phyloP scores from a whole-genome alignment of 345 rosid species.

The Eutrema yunnanense region DNA sequence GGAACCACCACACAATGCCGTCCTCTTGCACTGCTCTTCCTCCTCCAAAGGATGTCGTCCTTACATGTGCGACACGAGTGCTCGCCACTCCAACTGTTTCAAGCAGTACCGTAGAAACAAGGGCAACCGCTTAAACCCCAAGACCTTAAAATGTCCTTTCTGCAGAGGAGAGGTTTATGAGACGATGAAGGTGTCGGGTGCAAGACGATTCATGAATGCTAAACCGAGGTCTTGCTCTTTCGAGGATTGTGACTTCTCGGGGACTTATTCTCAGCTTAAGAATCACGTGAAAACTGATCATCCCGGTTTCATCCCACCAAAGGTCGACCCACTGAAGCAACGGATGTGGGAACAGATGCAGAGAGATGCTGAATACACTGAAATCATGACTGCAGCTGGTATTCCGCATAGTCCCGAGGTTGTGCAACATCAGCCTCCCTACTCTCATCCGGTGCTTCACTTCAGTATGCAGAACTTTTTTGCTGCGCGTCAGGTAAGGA shows the following conservation, averaged over 20 bases:
- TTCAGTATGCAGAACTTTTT: background rate
- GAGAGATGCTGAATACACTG: conserved; percentile 19
- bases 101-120: conserved; percentile 64
- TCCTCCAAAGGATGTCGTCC: conserved; percentile 80
- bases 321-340: conserved; percentile 49
- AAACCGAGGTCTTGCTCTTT: conserved; percentile 66
- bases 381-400: conserved; percentile 18
- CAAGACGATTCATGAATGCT: conserved; percentile 53
- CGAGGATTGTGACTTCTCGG: conserved; percentile 60
- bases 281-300: conserved; percentile 62
- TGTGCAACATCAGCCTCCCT: background rate
- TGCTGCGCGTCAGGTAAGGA: background rate
- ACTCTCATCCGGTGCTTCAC: background rate
- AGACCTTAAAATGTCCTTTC: conserved; percentile 62
- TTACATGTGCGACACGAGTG: conserved; percentile 91
- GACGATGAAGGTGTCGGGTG: conserved; percentile 66
- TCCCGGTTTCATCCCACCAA: conserved; percentile 50
- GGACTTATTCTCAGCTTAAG: conserved; percentile 65
- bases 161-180: conserved; percentile 83
- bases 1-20: conserved; percentile 89
- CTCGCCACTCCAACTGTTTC: conserved; percentile 80
- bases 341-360: conserved; percentile 43
- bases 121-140: conserved; percentile 34
- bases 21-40: conserved; percentile 83
- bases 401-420: background rate